These are phyloP conservation scores for Thalia dealbata DNA, from an alignment of 176 grass and related monocot genomes.

Conservation along the genomic window DNA sequence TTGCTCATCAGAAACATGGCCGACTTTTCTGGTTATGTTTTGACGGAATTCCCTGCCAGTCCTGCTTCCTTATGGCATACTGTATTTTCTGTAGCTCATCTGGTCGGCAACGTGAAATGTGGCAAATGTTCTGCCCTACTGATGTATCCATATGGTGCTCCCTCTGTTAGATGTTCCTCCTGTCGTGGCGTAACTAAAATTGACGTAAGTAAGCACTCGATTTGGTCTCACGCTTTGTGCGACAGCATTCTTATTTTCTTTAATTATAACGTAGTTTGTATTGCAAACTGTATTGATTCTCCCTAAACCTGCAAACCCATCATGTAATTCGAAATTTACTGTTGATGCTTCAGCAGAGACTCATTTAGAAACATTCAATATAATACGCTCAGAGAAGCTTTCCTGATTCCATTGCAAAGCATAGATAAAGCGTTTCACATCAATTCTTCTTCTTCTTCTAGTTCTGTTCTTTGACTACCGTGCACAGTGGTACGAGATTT, in stretches of 20 bases:
- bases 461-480: neutral
- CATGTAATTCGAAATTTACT: neutral
- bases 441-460: neutral
- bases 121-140: slow-evolving; percentile 54
- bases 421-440: too few species aligned
- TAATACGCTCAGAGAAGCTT: too few species aligned
- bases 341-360: neutral
- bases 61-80: slow-evolving; percentile 5
- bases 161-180: slow-evolving; percentile 61
- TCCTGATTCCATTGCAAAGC: too few species aligned
- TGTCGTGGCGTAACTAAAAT: slow-evolving; percentile 68
- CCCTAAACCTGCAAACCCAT: neutral
- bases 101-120: slow-evolving; percentile 63
- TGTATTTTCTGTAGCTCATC: slow-evolving; percentile 46
- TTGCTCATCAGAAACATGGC: too few species aligned
- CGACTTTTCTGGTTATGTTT: neutral
- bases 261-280: neutral
- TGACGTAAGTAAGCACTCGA: slow-evolving; percentile 46
- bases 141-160: slow-evolving; percentile 79
- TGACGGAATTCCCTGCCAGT: neutral
- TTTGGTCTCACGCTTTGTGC: neutral
- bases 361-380: too few species aligned
- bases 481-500: neutral
- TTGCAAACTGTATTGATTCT: too few species aligned
- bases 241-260: neutral